Conservation (phyloP, 768 basidiomycete genomes). For the Lactarius akahatsu region DNA sequence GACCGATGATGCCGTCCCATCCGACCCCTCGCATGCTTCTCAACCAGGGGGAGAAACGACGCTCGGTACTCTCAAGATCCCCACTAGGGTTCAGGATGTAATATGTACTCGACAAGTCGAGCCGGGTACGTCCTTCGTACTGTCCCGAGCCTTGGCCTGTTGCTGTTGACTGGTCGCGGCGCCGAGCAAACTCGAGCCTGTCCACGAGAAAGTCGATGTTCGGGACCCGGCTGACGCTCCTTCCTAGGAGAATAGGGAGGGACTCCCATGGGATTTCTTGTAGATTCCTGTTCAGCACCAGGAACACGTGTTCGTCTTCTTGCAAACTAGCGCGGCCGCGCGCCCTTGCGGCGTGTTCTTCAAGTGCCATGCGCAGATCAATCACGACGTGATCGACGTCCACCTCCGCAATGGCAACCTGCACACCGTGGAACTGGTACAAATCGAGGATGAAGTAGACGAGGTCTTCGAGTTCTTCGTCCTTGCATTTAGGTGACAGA, state of each 20-base stretch:
- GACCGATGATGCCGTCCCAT: slow-evolving; percentile 83
- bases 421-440: slow-evolving; percentile 90
- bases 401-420: slow-evolving; percentile 85
- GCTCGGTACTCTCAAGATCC: slow-evolving; percentile 82
- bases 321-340: slow-evolving; percentile 32
- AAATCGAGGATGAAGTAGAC: slow-evolving; percentile 92
- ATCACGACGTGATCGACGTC: slow-evolving; percentile 89
- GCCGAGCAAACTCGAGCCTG: slow-evolving; percentile 58
- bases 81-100: slow-evolving; percentile 92
- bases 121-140: slow-evolving; percentile 46
- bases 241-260: slow-evolving; percentile 77
- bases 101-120: slow-evolving; percentile 70
- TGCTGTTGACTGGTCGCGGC: slow-evolving; percentile 42
- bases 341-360: slow-evolving; percentile 59
- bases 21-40: slow-evolving; percentile 66
- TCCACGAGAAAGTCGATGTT: slow-evolving; percentile 87
- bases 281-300: slow-evolving; percentile 86
- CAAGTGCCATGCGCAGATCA: slow-evolving; percentile 74
- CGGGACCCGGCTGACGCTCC: slow-evolving; percentile 91
- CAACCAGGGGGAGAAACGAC: slow-evolving; percentile 77
- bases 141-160: slow-evolving; percentile 30
- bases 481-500: slow-evolving; percentile 74
- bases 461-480: slow-evolving; percentile 95
- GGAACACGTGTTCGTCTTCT: slow-evolving; percentile 73
- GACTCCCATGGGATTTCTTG: slow-evolving; percentile 96